phyloP scores from a whole-genome alignment of 1,139 yeast genomes.

The Torulaspora globosa region DNA sequence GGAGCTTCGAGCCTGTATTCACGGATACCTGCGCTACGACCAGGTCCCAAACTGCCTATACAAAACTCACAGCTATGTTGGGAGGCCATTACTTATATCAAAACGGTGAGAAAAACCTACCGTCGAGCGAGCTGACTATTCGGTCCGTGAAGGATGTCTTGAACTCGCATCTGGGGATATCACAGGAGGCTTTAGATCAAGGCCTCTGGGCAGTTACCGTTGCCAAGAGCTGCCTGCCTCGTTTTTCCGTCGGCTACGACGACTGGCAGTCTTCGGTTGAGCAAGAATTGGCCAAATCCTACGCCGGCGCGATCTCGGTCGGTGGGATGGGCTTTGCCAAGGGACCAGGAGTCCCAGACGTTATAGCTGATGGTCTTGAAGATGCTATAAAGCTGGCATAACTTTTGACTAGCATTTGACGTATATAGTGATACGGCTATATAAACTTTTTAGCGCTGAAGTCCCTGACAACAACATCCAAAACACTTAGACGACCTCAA shows the following conservation, averaged over 20 bases:
- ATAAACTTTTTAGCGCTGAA: slow-evolving; percentile 8
- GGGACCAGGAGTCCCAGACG: slow-evolving; percentile 89
- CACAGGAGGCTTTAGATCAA: slow-evolving; percentile 38
- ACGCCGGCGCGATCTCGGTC: slow-evolving; percentile 47
- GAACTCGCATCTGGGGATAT: slow-evolving; percentile 47
- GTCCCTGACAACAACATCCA: neutral
- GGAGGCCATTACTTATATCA: slow-evolving; percentile 68
- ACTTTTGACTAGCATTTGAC: neutral
- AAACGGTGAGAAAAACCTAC: slow-evolving; percentile 38
- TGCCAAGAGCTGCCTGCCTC: slow-evolving; percentile 66
- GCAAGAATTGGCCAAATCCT: slow-evolving; percentile 38
- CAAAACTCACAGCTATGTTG: slow-evolving; percentile 81
- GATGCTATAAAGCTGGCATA: slow-evolving; percentile 42
- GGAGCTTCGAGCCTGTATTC: slow-evolving; percentile 40
- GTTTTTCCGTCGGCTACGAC: slow-evolving; percentile 69
- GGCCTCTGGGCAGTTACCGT: slow-evolving; percentile 35
- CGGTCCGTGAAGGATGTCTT: slow-evolving; percentile 48
- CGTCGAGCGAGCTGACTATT: slow-evolving; percentile 45
- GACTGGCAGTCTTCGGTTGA: slow-evolving; percentile 43
- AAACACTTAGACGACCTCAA: neutral
- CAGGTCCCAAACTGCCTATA: slow-evolving; percentile 38
- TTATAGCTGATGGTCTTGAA: slow-evolving; percentile 60
- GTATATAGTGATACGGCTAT: neutral
- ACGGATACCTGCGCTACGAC: slow-evolving; percentile 15
- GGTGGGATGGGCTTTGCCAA: slow-evolving; percentile 83